Base-by-base conservation (phyloP, 2,329 filamentous ascomycete genomes). In the Fusarium sp. region DNA sequence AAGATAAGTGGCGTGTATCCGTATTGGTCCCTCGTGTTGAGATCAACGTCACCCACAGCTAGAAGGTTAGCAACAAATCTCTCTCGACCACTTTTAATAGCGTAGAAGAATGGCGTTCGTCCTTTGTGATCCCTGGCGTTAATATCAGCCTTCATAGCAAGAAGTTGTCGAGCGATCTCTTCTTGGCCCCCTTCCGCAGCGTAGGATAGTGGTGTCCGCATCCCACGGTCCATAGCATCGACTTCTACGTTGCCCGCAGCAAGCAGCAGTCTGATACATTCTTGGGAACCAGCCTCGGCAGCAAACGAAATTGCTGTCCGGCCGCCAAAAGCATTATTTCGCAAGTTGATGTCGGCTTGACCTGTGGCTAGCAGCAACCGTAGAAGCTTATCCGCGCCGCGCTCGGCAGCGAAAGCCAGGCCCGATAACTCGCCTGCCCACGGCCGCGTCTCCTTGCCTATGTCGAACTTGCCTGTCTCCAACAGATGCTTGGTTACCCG, bases 291-390 rank as follows among this genome's bases (percentile, higher is more conserved):
- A 20, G 18, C 18, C n/a, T 42, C n/a, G 10, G n/a, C n/a, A 42
- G 38, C 38, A 42, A 22, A 13, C 5, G 38, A 42, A 13, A 42
- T 8, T n/a, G 37, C 16, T n/a, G 37, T 40, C 16, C 18, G 37
- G 3, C 18, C 8, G 3, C 1, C 4, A 38, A 4, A 38, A n/a
- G 4, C 0, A n/a, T 18, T 1, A 2, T 40, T n/a, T 10, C 18
- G 18, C 1, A 40, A 40, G 37, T 40, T 9, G 37, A 40, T n/a
- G 18, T 40, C 37, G 2, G 18, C 18, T 40, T 40, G 7, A 10
- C 37, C 37, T n/a, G 37, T 40, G 8, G 37, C 37, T 2, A 40
- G 37, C 16, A 40, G 37, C 37, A 40, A 9, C 37, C 37, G 18
- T 10, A 40, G 37, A 40, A 40, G 37, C 3, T 40, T 18, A 40